These are phyloP conservation scores for Xylaria telfairii DNA, from an alignment of 495 filamentous ascomycete genomes.

Conservation along the genomic window DNA sequence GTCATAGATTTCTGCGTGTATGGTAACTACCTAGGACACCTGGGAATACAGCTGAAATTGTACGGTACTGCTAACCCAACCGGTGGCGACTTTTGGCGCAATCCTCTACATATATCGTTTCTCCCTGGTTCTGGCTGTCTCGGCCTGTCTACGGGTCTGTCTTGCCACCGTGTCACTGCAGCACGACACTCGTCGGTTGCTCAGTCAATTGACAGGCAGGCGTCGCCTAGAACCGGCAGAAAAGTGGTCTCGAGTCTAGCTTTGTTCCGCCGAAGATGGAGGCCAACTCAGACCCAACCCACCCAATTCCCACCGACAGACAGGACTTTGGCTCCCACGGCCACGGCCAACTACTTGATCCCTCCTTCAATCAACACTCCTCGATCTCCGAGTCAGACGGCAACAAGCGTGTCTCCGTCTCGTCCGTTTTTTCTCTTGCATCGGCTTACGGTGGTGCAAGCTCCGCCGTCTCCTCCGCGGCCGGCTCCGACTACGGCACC, in stretches of 20 bases:
- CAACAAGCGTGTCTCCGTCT: slow-evolving; percentile 68
- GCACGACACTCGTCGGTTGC: slow-evolving; percentile 8
- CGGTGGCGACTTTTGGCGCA: neutral
- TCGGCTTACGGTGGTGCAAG: slow-evolving; percentile 57
- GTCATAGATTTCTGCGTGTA: no score
- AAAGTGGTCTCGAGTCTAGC: slow-evolving; percentile 20
- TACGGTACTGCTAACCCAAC: neutral
- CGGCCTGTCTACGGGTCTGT: neutral
- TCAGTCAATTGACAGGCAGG: neutral
- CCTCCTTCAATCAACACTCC: slow-evolving; percentile 50
- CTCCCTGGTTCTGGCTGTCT: neutral
- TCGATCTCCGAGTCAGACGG: slow-evolving; percentile 49
- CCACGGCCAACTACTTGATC: slow-evolving; percentile 50
- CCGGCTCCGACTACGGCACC: slow-evolving; percentile 45
- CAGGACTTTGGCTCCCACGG: slow-evolving; percentile 37
- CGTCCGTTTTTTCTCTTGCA: slow-evolving; percentile 68
- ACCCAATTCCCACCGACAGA: slow-evolving; percentile 26
- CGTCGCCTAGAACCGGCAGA: neutral
- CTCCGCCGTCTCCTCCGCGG: slow-evolving; percentile 47
- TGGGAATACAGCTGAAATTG: neutral
- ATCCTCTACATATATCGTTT: no score
- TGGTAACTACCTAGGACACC: no score
- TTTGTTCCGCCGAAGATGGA: slow-evolving; percentile 14
- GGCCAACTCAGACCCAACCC: slow-evolving; percentile 21
- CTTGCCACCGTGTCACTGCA: slow-evolving; percentile 13